These are phyloP conservation scores for Bacterosira constricta DNA, from an alignment of 108 stramenopile genomes.

Conservation along the genomic window DNA sequence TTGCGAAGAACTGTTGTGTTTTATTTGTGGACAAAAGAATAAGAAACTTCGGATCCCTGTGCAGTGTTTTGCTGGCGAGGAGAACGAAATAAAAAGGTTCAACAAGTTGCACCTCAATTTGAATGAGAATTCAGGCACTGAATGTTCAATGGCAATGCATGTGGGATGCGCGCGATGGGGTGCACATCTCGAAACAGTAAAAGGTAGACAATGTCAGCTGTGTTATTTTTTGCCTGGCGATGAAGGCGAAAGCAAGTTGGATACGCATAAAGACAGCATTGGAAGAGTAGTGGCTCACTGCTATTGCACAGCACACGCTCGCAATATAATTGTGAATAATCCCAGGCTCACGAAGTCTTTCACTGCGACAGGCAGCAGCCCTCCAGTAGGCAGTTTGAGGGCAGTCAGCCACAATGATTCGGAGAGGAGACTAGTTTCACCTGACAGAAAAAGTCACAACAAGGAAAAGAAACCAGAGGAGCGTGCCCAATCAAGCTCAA, in stretches of 20 bases:
- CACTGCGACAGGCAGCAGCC: too few relatives aligned
- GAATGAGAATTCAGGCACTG: too few relatives aligned
- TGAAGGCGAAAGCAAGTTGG: background rate
- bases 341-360: too few relatives aligned
- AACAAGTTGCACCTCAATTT: background rate
- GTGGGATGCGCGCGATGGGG: conserved; percentile 38
- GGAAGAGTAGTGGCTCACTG: conserved; percentile 14
- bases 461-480: too few relatives aligned
- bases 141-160: conserved; percentile 31
- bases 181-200: background rate
- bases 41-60: conserved; percentile 40
- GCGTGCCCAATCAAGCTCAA: too few relatives aligned
- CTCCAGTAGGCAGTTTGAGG: too few relatives aligned
- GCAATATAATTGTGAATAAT: conserved; percentile 17
- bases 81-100: conserved; percentile 25
- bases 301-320: conserved; percentile 28
- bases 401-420: too few relatives aligned
- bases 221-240: conserved; percentile 29
- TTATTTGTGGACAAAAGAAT: conserved; percentile 47
- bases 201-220: conserved; percentile 3
- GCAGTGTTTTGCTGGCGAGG: conserved; percentile 55
- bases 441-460: too few relatives aligned
- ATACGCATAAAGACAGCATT: background rate
- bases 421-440: too few relatives aligned
- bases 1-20: conserved; percentile 51